phyloP scores from a whole-genome alignment of 2,329 filamentous ascomycete genomes.

The Cordyceps cateniannulata region DNA sequence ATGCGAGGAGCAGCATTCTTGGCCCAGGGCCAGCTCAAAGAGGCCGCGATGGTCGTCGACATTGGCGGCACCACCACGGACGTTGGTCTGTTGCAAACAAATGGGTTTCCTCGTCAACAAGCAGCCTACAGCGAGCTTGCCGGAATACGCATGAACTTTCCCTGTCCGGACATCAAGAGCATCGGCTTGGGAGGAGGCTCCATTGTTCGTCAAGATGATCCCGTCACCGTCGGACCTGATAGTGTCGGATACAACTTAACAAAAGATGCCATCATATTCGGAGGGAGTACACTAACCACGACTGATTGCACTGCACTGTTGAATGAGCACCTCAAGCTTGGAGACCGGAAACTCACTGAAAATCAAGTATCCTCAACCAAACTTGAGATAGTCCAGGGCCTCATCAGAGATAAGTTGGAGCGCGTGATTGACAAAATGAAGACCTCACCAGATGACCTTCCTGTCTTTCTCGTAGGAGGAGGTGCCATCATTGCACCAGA shows the following conservation, averaged over 20 bases:
- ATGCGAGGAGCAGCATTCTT: slow-evolving; percentile 59
- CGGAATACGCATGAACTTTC: slow-evolving; percentile 57
- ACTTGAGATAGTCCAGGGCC: slow-evolving; percentile 29
- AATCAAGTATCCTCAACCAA: slow-evolving; percentile 26
- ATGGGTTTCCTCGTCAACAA: slow-evolving; percentile 57
- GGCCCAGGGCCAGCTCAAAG: slow-evolving; percentile 28
- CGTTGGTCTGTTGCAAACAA: slow-evolving; percentile 53
- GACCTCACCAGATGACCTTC: slow-evolving; percentile 51
- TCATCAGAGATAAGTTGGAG: slow-evolving; percentile 47
- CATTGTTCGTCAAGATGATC: slow-evolving; percentile 37
- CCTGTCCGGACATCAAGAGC: slow-evolving; percentile 50
- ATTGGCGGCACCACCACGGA: slow-evolving; percentile 63
- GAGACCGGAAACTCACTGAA: slow-evolving; percentile 31
- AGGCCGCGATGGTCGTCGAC: slow-evolving; percentile 54
- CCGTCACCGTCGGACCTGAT: slow-evolving; percentile 49
- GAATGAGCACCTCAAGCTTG: slow-evolving; percentile 30
- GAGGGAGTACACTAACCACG: slow-evolving; percentile 48
- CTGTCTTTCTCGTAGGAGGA: slow-evolving; percentile 57
- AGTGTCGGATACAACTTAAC: slow-evolving; percentile 54
- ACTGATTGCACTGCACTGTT: slow-evolving; percentile 46
- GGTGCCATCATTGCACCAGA: slow-evolving; percentile 54
- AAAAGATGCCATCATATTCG: slow-evolving; percentile 49
- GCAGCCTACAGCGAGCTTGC: slow-evolving; percentile 56
- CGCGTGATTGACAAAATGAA: slow-evolving; percentile 56
- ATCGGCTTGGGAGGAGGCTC: slow-evolving; percentile 56